Evolutionary conservation across 208 protist species (phyloP).

Genomic region (Acanthamoeba quina): DNA sequence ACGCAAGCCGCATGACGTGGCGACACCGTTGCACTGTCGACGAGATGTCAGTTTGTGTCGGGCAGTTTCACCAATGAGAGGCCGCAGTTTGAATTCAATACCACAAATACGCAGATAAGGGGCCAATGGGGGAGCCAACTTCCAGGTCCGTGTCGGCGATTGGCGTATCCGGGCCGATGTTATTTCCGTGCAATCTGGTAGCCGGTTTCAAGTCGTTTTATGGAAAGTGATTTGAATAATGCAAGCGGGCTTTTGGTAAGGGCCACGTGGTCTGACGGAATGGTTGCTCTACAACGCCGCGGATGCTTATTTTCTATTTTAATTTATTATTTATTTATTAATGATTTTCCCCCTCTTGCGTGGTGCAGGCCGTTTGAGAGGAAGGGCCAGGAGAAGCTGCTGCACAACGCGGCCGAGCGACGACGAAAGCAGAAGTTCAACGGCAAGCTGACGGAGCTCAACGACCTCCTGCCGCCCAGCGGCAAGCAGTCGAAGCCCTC

Average conservation of each 20-base stretch:
- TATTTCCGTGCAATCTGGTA: neutral
- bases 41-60: no score
- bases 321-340: neutral
- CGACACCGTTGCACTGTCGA: no score
- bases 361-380: constrained; percentile 5
- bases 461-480: constrained; percentile 54
- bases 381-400: constrained; percentile 65
- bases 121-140: neutral
- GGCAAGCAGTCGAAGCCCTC: constrained; percentile 67
- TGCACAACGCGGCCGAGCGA: constrained; percentile 50
- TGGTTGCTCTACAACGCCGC: neutral
- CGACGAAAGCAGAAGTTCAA: constrained; percentile 69
- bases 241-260: neutral
- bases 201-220: neutral
- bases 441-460: constrained; percentile 59
- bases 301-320: neutral
- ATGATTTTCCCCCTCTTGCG: no score
- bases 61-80: neutral
- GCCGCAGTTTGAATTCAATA: neutral
- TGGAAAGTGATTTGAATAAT: neutral
- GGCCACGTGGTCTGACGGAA: neutral
- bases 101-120: neutral
- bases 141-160: neutral
- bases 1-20: no score
- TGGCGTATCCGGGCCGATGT: neutral